Percentiles rank a stretch among this genome's conserved stretches.
Evolutionary conservation across 2,329 filamentous ascomycete species (phyloP).

Genomic region (Fusarium graminum): DNA sequence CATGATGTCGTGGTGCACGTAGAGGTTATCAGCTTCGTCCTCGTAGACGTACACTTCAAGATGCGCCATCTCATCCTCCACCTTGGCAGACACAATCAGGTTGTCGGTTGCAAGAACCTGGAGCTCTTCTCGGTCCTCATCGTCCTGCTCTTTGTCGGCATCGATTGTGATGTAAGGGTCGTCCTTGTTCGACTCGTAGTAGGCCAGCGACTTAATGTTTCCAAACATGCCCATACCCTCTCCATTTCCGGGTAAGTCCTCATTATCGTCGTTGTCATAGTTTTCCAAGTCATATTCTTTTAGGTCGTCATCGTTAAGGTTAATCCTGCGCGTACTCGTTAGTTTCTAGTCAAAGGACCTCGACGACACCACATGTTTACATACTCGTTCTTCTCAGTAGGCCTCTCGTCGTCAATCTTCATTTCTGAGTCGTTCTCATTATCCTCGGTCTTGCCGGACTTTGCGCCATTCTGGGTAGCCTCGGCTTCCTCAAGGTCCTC

Average conservation of each 20-base stretch:
- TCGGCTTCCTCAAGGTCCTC: conserved; percentile 83
- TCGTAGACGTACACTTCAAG: conserved; percentile 98
- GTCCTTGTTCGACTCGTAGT: conserved; percentile 93
- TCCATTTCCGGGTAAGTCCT: conserved; percentile 60
- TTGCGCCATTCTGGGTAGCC: conserved; percentile 49
- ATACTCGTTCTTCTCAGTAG: conserved; percentile 56
- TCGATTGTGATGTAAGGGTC: conserved; percentile 96
- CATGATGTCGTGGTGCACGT: conserved; percentile 99
- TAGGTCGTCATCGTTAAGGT: conserved; percentile 81
- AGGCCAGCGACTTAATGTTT: conserved; percentile 92
- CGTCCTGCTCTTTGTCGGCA: conserved; percentile 75
- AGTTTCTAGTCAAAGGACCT: conserved; percentile 11
- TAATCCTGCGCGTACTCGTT: conserved; percentile 56
- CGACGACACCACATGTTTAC: conserved; percentile 10
- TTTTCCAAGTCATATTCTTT: conserved; percentile 97
- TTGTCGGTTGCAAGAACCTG: conserved; percentile 95
- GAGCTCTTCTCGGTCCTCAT: conserved; percentile 92
- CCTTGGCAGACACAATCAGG: conserved; percentile 88
- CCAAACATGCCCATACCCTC: conserved; percentile 93
- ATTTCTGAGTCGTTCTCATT: conserved; percentile 54
- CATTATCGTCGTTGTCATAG: conserved; percentile 87
- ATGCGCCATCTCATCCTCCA: conserved; percentile 97
- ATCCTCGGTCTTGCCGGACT: conserved; percentile 46
- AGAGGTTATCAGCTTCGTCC: conserved; percentile 93
- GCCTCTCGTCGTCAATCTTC: conserved; percentile 52